phyloP scores from a whole-genome alignment of 805 yeast species.

The Ogataea ganodermae region DNA sequence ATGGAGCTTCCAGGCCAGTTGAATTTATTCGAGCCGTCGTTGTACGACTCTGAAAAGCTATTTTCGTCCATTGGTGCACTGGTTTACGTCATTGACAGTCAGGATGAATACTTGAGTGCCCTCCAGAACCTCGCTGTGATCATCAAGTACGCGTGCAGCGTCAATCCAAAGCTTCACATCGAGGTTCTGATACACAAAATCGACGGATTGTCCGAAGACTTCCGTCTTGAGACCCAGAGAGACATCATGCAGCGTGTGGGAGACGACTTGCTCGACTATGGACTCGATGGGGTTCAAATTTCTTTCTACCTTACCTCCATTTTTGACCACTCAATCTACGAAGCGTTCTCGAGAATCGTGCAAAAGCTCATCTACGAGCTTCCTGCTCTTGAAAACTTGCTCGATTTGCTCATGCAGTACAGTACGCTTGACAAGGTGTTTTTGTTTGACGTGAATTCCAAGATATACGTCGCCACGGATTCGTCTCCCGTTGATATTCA shows the following conservation, averaged over 20 bases:
- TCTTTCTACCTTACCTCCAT: slow-evolving; percentile 91
- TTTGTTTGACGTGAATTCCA: slow-evolving; percentile 86
- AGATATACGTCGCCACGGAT: slow-evolving; percentile 94
- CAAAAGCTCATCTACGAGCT: slow-evolving; percentile 89
- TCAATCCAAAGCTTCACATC: slow-evolving; percentile 81
- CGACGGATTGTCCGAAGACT: slow-evolving; percentile 93
- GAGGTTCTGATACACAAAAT: slow-evolving; percentile 95
- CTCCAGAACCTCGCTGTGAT: slow-evolving; percentile 85
- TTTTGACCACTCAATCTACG: slow-evolving; percentile 93
- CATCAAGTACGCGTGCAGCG: slow-evolving; percentile 81
- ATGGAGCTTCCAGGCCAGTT: slow-evolving; percentile 96
- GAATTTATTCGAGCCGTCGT: slow-evolving; percentile 79
- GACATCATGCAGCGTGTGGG: slow-evolving; percentile 96
- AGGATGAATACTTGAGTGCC: slow-evolving; percentile 92
- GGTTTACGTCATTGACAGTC: slow-evolving; percentile 92
- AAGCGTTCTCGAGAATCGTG: slow-evolving; percentile 90
- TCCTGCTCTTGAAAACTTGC: slow-evolving; percentile 82
- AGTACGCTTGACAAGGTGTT: slow-evolving; percentile 92
- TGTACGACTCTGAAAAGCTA: slow-evolving; percentile 71
- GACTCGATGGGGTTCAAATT: slow-evolving; percentile 87
- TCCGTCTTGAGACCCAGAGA: slow-evolving; percentile 89
- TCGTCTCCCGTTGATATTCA: slow-evolving; percentile 94
- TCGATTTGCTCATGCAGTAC: slow-evolving; percentile 86
- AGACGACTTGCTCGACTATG: slow-evolving; percentile 86
- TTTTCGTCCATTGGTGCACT: slow-evolving; percentile 85